A percentile compares a stretch with the other conserved stretches of the same genome.
Conservation (phyloP, 495 filamentous ascomycete species). For the Apodospora peruviana region DNA sequence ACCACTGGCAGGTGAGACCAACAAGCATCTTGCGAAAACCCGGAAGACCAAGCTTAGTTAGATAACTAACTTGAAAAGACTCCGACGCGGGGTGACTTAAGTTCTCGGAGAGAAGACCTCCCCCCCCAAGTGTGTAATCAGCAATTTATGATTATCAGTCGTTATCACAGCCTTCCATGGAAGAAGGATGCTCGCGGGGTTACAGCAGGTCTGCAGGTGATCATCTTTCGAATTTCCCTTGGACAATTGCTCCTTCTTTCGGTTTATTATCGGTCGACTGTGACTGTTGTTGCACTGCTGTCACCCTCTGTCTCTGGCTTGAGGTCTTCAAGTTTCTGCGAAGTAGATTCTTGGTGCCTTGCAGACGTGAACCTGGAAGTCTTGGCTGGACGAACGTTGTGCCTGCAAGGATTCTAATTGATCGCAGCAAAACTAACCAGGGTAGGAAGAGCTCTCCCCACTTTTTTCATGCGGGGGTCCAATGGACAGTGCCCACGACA, state of each 20-base stretch:
- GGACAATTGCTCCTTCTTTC: background rate
- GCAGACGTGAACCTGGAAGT: background rate
- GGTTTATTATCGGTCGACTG: background rate
- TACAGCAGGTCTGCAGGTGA: background rate
- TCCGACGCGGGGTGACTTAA: too few relatives aligned
- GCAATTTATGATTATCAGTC: background rate
- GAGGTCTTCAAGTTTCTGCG: background rate
- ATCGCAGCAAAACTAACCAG: background rate
- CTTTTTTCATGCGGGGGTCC: background rate
- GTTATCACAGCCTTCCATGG: background rate
- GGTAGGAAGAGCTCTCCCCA: background rate
- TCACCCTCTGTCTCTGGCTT: too few relatives aligned
- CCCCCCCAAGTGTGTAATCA: background rate
- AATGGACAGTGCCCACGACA: conserved; percentile 11
- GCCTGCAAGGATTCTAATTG: background rate
- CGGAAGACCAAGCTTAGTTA: too few relatives aligned
- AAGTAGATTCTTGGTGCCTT: background rate
- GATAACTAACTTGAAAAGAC: too few relatives aligned
- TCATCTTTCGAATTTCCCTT: background rate
- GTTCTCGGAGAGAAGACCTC: too few relatives aligned
- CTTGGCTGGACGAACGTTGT: background rate
- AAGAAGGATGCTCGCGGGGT: background rate
- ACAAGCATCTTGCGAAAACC: too few relatives aligned
- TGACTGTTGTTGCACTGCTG: background rate
- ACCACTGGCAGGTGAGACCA: too few relatives aligned